These are phyloP conservation scores for Entoloma clypeatum DNA, from an alignment of 1,284 basidiomycete genomes.

Conservation along the genomic window DNA sequence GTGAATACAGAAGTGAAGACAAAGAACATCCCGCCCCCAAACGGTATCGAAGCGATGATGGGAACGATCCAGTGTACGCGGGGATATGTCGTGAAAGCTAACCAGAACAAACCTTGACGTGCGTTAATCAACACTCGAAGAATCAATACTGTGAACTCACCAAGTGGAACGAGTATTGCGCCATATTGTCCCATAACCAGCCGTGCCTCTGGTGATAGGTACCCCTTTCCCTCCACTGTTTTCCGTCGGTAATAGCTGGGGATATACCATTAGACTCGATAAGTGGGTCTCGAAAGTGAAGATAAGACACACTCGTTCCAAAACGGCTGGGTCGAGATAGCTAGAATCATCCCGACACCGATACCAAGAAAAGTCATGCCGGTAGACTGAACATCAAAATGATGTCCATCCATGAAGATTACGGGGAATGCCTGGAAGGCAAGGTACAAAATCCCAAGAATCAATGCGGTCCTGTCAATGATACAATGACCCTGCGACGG, in stretches of 20 bases:
- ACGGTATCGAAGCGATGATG: slow-evolving; percentile 60
- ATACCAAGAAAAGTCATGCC: slow-evolving; percentile 74
- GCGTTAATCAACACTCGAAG: neutral
- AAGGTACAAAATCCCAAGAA: slow-evolving; percentile 76
- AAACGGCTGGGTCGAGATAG: slow-evolving; percentile 51
- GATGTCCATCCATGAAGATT: slow-evolving; percentile 60
- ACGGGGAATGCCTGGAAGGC: slow-evolving; percentile 71
- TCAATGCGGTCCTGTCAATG: slow-evolving; percentile 39
- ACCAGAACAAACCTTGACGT: slow-evolving; percentile 55
- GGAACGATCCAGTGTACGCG: slow-evolving; percentile 71
- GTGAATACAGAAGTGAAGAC: slow-evolving; percentile 71
- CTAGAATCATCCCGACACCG: slow-evolving; percentile 62
- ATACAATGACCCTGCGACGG: neutral
- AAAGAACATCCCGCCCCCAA: slow-evolving; percentile 57
- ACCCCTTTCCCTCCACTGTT: slow-evolving; percentile 38
- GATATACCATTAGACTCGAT: slow-evolving; percentile 17
- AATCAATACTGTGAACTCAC: slow-evolving; percentile 23
- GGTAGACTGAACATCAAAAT: slow-evolving; percentile 56
- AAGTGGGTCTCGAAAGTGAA: slow-evolving; percentile 25
- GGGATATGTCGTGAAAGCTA: slow-evolving; percentile 70
- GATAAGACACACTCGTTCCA: slow-evolving; percentile 51
- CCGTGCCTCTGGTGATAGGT: slow-evolving; percentile 65
- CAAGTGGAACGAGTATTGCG: slow-evolving; percentile 62
- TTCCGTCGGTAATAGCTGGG: slow-evolving; percentile 46
- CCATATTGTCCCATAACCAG: slow-evolving; percentile 69